Evolutionary conservation across 2,329 filamentous ascomycete genomes (phyloP).

Genomic region (Arthrinium phaeospermum): DNA sequence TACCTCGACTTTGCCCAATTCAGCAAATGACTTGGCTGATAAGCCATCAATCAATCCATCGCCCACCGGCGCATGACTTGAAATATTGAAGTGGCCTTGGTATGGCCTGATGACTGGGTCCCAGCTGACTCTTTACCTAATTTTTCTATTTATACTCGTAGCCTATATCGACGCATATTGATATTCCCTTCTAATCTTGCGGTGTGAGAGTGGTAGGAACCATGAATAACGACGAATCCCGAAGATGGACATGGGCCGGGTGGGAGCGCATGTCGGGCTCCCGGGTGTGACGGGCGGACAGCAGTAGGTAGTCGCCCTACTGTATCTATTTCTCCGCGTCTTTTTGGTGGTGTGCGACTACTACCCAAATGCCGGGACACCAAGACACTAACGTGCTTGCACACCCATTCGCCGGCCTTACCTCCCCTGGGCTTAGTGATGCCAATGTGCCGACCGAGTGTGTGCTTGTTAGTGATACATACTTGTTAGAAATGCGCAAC

Average conservation of each 20-base stretch:
- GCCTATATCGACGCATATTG: neutral
- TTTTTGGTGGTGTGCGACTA: neutral
- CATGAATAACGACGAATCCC: neutral
- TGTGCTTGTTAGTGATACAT: neutral
- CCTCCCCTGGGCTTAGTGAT: neutral
- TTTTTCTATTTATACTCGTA: neutral
- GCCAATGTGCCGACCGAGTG: neutral
- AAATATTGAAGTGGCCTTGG: neutral
- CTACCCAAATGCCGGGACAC: conserved; percentile 9
- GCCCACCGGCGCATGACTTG: neutral
- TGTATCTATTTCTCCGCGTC: neutral
- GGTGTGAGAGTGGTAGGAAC: neutral
- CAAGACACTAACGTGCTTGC: neutral
- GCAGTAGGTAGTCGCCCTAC: neutral
- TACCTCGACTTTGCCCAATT: neutral
- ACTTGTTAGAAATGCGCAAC: neutral
- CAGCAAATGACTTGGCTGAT: neutral
- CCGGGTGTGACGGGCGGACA: conserved; percentile 1
- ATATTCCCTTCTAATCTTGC: neutral
- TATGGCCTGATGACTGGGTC: neutral
- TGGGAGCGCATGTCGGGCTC: neutral
- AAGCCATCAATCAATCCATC: neutral
- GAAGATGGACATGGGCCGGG: conserved; percentile 1
- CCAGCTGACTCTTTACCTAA: neutral
- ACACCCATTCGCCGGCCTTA: neutral